Evolutionary conservation across 306 rosid genomes (phyloP).

Genomic region (Cicer yamashitae): DNA sequence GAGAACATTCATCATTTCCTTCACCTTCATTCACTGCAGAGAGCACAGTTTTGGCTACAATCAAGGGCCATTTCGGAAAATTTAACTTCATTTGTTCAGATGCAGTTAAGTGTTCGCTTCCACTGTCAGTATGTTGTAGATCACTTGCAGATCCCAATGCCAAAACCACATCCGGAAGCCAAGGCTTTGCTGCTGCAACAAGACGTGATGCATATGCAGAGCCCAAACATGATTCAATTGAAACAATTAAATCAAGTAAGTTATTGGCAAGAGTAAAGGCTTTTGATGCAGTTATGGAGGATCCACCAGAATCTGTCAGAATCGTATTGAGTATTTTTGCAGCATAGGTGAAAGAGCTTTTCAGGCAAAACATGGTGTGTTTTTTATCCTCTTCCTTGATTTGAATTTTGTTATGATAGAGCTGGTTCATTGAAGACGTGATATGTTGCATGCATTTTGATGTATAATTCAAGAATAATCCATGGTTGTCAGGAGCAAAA

Average conservation of each 20-base stretch:
- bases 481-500: conserved; percentile 59
- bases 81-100: conserved; percentile 53
- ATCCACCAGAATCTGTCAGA: conserved; percentile 54
- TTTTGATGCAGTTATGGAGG: conserved; percentile 48
- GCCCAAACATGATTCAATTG: conserved; percentile 66
- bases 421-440: conserved; percentile 48
- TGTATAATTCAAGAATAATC: conserved; percentile 62
- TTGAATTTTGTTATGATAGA: conserved; percentile 46
- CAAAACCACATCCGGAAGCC: conserved; percentile 90
- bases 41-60: conserved; percentile 66
- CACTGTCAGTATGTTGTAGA: conserved; percentile 47
- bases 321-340: conserved; percentile 68
- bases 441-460: conserved; percentile 57
- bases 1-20: conserved; percentile 52
- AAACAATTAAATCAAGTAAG: conserved; percentile 70
- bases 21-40: conserved; percentile 50
- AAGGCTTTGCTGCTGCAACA: conserved; percentile 70
- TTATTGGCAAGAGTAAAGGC: conserved; percentile 67
- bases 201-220: conserved; percentile 65
- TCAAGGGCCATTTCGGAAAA: conserved; percentile 70
- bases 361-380: conserved; percentile 60
- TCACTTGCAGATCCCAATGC: conserved; percentile 65
- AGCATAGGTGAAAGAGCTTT: conserved; percentile 79
- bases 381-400: conserved; percentile 64
- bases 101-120: conserved; percentile 39